phyloP scores from a whole-genome alignment of 2,329 filamentous ascomycete species.

The Neocatenulostroma microsporum region DNA sequence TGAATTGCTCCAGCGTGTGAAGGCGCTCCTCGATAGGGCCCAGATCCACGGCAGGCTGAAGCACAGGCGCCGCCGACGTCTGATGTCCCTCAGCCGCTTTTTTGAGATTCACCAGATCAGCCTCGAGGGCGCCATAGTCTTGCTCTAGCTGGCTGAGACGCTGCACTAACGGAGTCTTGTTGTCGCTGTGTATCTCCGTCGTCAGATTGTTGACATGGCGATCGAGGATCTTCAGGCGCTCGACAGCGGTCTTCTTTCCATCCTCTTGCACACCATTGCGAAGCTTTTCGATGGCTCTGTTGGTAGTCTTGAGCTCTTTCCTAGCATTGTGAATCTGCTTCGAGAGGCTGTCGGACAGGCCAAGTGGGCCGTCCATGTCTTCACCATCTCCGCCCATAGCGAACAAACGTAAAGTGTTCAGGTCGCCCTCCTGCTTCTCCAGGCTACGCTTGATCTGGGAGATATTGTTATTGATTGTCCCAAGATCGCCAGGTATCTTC shows the following conservation, averaged over 20 bases:
- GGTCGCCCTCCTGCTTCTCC: not conserved
- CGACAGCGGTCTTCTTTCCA: conserved; percentile 2
- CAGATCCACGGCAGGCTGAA: too few species aligned
- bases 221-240: conserved; percentile 5
- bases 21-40: too few species aligned
- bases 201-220: conserved; percentile 1
- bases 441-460: not conserved
- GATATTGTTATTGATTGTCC: too few species aligned
- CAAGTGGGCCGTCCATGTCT: not conserved
- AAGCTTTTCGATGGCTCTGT: not conserved
- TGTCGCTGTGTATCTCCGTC: not conserved
- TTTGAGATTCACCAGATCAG: not conserved
- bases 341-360: not conserved
- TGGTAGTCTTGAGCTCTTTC: not conserved
- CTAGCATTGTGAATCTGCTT: not conserved
- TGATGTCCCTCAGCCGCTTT: too few species aligned
- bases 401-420: not conserved
- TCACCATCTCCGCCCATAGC: not conserved
- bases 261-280: not conserved
- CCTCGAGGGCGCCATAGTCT: not conserved
- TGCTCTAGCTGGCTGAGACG: conserved; percentile 1
- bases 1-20: too few species aligned
- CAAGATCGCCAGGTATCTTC: too few species aligned
- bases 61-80: too few species aligned
- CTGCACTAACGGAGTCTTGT: not conserved